phyloP scores from a whole-genome alignment of 106 monocot species.

The Vanilla planifolia region DNA sequence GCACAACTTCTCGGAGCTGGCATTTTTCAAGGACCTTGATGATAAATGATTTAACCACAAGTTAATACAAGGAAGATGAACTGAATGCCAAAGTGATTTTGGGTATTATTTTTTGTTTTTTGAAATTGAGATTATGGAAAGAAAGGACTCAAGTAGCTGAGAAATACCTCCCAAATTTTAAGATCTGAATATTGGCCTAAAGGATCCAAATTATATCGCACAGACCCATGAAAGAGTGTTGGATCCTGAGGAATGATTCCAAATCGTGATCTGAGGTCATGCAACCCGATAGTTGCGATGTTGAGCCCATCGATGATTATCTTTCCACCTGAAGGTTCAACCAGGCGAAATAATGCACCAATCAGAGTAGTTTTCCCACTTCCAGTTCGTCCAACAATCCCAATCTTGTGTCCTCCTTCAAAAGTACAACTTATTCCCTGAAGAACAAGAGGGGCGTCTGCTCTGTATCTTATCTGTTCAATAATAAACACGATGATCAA shows the following conservation, averaged over 20 bases:
- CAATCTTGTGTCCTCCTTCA: conserved; percentile 75
- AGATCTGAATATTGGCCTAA: conserved; percentile 54
- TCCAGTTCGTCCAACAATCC: conserved; percentile 88
- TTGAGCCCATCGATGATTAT: conserved; percentile 68
- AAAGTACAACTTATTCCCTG: conserved; percentile 74
- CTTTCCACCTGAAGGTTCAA: conserved; percentile 66
- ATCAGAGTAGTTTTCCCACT: conserved; percentile 89
- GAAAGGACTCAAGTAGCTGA: background rate
- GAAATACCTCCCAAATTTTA: conserved; percentile 84
- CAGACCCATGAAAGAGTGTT: conserved; percentile 83
- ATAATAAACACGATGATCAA: background rate
- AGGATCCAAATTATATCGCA: conserved; percentile 88
- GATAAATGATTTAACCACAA: background rate
- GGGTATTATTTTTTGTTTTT: background rate
- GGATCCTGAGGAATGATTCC: conserved; percentile 98
- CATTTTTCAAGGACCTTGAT: conserved; percentile 74
- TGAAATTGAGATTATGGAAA: background rate
- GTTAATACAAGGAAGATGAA: background rate
- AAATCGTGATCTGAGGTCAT: conserved; percentile 75
- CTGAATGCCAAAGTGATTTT: background rate
- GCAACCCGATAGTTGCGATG: conserved; percentile 73
- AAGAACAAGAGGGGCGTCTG: conserved; percentile 58
- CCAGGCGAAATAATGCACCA: conserved; percentile 70
- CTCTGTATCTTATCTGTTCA: conserved; percentile 69
- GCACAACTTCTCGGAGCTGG: conserved; percentile 74